phyloP scores from a whole-genome alignment of 1,284 basidiomycete species.

The Ustilago curta region DNA sequence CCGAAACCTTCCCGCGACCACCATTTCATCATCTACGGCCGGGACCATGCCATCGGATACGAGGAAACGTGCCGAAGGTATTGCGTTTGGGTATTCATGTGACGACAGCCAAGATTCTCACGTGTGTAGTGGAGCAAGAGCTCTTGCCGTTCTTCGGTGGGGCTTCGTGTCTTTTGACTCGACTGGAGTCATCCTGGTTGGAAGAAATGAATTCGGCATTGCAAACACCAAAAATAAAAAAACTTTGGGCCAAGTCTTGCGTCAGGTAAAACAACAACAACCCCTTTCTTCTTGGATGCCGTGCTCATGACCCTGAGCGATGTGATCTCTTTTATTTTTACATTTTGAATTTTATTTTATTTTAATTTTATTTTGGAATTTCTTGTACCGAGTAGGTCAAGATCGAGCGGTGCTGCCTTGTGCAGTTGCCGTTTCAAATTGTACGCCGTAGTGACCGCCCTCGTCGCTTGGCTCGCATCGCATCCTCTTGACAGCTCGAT shows the following conservation, averaged over 20 bases:
- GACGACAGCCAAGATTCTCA: conserved; percentile 5
- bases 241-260: background rate
- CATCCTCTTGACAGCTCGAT: conserved; percentile 39
- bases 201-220: conserved; percentile 5
- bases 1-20: background rate
- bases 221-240: background rate
- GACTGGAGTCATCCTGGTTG: background rate
- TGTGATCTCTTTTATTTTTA: background rate
- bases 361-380: background rate
- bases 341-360: background rate
- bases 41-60: background rate
- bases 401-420: conserved; percentile 4
- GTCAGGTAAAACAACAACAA: background rate
- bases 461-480: conserved; percentile 13
- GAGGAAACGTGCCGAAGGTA: background rate
- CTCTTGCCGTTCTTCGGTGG: too few species aligned
- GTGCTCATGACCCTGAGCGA: background rate
- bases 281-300: background rate
- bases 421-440: background rate
- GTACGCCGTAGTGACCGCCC: conserved; percentile 3
- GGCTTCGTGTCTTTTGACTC: too few species aligned
- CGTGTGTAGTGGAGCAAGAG: too few species aligned
- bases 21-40: background rate
- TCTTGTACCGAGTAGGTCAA: background rate
- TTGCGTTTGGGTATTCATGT: background rate